A percentile compares a stretch with the other conserved stretches of the same genome.
Conservation (phyloP, 352 stramenopile species). For the Globisporangium spiculum region DNA sequence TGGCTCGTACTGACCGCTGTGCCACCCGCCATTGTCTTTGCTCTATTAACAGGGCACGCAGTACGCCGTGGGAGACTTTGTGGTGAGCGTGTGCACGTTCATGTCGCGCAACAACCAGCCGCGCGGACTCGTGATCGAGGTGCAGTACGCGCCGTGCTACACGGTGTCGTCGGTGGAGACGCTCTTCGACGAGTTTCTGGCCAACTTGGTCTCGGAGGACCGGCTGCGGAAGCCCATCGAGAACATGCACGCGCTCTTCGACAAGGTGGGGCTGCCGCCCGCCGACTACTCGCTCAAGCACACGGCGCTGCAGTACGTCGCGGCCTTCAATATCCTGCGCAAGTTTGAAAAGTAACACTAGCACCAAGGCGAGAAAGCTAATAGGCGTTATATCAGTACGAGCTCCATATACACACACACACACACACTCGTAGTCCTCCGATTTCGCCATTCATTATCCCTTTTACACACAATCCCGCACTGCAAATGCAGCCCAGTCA, state of each 20-base stretch:
- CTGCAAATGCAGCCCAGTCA: neutral
- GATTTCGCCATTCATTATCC: too few relatives aligned
- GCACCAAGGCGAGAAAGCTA: neutral
- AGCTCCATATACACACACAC: neutral
- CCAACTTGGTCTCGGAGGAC: conserved; percentile 63
- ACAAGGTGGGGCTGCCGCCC: conserved; percentile 69
- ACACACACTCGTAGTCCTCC: neutral
- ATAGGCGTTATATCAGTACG: neutral
- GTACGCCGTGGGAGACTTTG: conserved; percentile 81
- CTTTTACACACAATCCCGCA: too few relatives aligned
- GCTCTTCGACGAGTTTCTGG: conserved; percentile 83
- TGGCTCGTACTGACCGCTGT: neutral
- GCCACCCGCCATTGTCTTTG: neutral
- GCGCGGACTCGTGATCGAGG: conserved; percentile 74
- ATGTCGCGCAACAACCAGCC: conserved; percentile 84
- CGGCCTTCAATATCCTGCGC: conserved; percentile 82
- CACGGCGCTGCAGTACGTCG: conserved; percentile 86
- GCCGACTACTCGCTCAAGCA: conserved; percentile 86
- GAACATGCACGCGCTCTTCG: conserved; percentile 57
- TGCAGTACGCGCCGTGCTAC: conserved; percentile 84
- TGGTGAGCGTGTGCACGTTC: conserved; percentile 85
- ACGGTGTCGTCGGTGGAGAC: conserved; percentile 70
- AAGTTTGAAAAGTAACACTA: conserved; percentile 67
- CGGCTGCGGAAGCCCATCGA: conserved; percentile 75
- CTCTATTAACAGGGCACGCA: conserved; percentile 48